These are phyloP conservation scores for Symmetrospora coprosmae DNA, from an alignment of 768 basidiomycete species.

Conservation along the genomic window DNA sequence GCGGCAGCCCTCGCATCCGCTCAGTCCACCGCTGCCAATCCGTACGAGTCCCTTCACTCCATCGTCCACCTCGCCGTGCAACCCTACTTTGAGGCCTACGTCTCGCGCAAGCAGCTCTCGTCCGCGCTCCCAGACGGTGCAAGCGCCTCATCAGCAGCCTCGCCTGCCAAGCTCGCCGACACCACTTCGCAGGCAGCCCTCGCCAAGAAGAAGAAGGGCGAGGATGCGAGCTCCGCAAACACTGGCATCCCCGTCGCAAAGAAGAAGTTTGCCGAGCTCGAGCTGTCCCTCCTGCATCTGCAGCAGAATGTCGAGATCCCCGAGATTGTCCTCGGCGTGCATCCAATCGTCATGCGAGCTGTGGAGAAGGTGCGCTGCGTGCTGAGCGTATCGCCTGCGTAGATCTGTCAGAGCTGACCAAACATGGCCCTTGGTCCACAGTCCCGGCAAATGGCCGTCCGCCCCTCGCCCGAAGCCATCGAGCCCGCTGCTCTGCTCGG, in stretches of 20 bases:
- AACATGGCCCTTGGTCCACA: background rate
- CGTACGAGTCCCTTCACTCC: conserved; percentile 89
- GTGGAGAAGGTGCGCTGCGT: conserved; percentile 45
- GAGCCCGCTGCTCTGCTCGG: conserved; percentile 57
- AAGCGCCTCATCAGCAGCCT: background rate
- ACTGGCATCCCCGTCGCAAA: conserved; percentile 89
- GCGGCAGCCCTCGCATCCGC: conserved; percentile 47
- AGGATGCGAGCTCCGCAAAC: conserved; percentile 18
- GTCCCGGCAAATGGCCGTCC: conserved; percentile 35
- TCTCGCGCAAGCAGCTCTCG: conserved; percentile 69
- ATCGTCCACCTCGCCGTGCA: conserved; percentile 90
- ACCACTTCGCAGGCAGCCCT: background rate
- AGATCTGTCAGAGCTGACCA: background rate
- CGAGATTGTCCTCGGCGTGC: conserved; percentile 81
- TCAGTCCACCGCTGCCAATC: conserved; percentile 36
- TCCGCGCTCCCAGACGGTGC: conserved; percentile 35
- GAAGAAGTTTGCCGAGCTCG: conserved; percentile 97
- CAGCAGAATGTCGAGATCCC: conserved; percentile 99
- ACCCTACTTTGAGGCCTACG: conserved; percentile 96
- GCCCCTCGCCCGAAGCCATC: conserved; percentile 59
- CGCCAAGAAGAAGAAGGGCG: background rate
- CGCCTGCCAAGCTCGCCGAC: background rate
- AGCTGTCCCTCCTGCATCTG: conserved; percentile 78
- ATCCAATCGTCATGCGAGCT: conserved; percentile 72
- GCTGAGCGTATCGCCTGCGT: background rate